phyloP scores from a whole-genome alignment of 2,329 filamentous ascomycete species.

The Colletotrichum endophyticum region DNA sequence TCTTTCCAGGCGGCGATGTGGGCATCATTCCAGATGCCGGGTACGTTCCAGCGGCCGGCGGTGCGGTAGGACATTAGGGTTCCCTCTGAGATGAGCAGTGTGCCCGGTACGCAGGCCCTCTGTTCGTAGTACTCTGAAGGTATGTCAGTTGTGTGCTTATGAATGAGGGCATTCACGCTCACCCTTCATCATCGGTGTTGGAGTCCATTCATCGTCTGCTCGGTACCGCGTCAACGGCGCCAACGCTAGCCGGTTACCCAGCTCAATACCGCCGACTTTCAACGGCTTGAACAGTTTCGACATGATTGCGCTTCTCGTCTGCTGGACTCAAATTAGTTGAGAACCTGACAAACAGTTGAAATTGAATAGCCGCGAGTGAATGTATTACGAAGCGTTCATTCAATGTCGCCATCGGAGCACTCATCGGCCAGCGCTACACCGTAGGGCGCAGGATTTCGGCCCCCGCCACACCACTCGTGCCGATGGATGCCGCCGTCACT shows the following conservation, averaged over 20 bases:
- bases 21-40: constrained; percentile 62
- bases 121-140: constrained; percentile 31
- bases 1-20: constrained; percentile 66
- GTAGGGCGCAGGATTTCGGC: not conserved
- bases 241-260: constrained; percentile 24
- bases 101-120: constrained; percentile 37
- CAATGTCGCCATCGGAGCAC: not conserved
- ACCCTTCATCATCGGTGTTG: constrained; percentile 21
- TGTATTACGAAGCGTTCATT: not conserved
- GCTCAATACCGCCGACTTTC: constrained; percentile 18
- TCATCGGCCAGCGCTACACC: not conserved
- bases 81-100: constrained; percentile 62
- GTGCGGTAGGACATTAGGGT: constrained; percentile 54
- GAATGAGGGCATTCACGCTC: not conserved
- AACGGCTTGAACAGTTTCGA: constrained; percentile 21
- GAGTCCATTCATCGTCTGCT: constrained; percentile 23
- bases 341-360: accelerated
- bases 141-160: not conserved
- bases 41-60: constrained; percentile 52
- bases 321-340: not conserved
- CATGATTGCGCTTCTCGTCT: not conserved
- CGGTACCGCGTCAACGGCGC: constrained; percentile 27
- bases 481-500: not conserved
- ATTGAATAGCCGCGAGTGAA: not conserved
- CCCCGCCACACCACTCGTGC: not conserved